Percentiles rank a stretch among this genome's conserved stretches.
Conservation (phyloP, 768 basidiomycete genomes). For the Sarcodon sp. region DNA sequence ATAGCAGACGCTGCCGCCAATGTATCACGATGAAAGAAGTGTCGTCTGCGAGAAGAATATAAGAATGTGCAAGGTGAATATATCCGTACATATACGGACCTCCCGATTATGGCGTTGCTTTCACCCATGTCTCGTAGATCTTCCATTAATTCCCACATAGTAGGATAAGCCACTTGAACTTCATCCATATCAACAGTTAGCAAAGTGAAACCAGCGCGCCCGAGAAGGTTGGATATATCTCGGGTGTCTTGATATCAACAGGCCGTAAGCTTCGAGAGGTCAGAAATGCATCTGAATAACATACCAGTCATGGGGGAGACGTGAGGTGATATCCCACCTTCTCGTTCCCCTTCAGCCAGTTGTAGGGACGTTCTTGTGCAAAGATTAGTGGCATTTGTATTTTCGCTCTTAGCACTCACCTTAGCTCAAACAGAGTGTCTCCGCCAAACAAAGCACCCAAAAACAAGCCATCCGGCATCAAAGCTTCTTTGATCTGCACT, state of each 20-base stretch:
- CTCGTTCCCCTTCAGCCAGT: conserved; percentile 84
- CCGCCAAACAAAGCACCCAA: conserved; percentile 92
- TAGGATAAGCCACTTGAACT: conserved; percentile 80
- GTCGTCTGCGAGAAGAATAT: conserved; percentile 29
- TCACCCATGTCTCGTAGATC: conserved; percentile 98
- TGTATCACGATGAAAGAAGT: conserved; percentile 71
- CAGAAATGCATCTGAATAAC: conserved; percentile 5
- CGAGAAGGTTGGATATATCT: conserved; percentile 86
- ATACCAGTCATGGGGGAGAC: conserved; percentile 95
- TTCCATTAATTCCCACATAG: conserved; percentile 91
- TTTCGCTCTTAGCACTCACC: conserved; percentile 26
- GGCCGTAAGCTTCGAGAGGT: background rate
- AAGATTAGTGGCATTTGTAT: background rate
- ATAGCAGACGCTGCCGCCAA: conserved; percentile 86
- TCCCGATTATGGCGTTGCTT: conserved; percentile 78
- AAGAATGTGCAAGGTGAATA: background rate
- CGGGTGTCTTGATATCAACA: conserved; percentile 51
- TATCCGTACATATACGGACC: conserved; percentile 28
- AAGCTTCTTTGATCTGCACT: conserved; percentile 73
- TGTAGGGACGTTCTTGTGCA: conserved; percentile 75
- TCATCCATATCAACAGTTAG: conserved; percentile 96
- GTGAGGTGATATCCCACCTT: conserved; percentile 94
- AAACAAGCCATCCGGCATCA: conserved; percentile 89
- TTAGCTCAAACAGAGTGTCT: conserved; percentile 88
- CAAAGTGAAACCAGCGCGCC: conserved; percentile 85